Percentiles rank a stretch among this genome's conserved stretches.
Evolutionary conservation across 139 green algal species (phyloP).

Genomic region (Chlorella sp.): DNA sequence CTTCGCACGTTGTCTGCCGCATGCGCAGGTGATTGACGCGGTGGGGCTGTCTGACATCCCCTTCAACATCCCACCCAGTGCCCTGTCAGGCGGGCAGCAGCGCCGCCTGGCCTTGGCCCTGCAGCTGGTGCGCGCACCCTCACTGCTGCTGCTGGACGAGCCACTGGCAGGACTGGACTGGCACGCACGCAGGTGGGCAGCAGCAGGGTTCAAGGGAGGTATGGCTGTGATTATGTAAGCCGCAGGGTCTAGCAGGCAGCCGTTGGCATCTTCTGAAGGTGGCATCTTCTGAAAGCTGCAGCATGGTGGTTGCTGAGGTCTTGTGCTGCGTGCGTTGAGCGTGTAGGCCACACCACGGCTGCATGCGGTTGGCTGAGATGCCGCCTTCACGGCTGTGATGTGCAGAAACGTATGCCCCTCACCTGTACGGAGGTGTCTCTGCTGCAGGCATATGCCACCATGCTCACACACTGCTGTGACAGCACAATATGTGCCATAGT

Average conservation of each 20-base stretch:
- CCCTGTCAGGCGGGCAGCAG: conserved; percentile 84
- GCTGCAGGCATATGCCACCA: background rate
- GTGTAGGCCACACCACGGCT: too few species aligned
- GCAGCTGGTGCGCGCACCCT: conserved; percentile 68
- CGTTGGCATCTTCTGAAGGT: too few species aligned
- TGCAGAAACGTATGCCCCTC: too few species aligned
- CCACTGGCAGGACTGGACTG: conserved; percentile 55
- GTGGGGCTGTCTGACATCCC: conserved; percentile 23
- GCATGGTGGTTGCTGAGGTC: too few species aligned
- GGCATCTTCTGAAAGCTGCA: too few species aligned
- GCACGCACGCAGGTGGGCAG: background rate
- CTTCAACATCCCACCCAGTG: conserved; percentile 47
- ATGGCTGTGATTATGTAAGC: background rate
- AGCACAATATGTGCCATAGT: too few species aligned
- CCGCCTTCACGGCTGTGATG: too few species aligned
- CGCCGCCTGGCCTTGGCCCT: conserved; percentile 80
- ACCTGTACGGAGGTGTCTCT: background rate
- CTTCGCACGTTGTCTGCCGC: too few species aligned
- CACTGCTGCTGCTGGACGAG: conserved; percentile 88
- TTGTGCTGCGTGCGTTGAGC: too few species aligned
- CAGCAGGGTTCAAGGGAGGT: background rate
- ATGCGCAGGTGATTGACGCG: background rate
- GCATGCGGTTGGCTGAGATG: too few species aligned
- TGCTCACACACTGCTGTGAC: background rate
- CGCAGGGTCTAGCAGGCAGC: too few species aligned